A percentile compares a stretch with the other conserved stretches of the same genome.
phyloP scores from a whole-genome alignment of 2,329 filamentous ascomycete species.

The Nigrograna mackinnonii region DNA sequence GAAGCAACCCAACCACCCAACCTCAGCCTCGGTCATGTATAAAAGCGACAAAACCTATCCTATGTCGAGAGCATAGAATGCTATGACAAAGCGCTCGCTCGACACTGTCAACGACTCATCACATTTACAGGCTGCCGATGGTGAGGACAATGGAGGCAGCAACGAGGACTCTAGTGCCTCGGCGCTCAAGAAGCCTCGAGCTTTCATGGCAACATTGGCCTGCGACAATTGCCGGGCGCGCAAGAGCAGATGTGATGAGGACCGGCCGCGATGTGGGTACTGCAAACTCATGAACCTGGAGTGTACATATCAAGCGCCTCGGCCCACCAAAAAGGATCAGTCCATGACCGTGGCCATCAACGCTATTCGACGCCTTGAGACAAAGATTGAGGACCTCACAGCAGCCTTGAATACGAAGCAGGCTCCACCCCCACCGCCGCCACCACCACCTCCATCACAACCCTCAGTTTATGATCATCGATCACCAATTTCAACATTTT shows the following conservation, averaged over 20 bases:
- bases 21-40: no score
- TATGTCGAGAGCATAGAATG: conserved; percentile 21
- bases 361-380: conserved; percentile 56
- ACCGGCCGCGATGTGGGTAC: conserved; percentile 54
- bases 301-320: conserved; percentile 57
- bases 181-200: conserved; percentile 36
- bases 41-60: no score
- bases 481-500: conserved; percentile 28
- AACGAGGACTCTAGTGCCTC: conserved; percentile 22
- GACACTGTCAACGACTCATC: conserved; percentile 23
- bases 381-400: conserved; percentile 55
- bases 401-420: conserved; percentile 31
- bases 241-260: conserved; percentile 60
- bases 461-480: conserved; percentile 20
- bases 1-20: no score
- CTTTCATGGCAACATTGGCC: conserved; percentile 45
- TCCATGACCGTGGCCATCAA: conserved; percentile 60
- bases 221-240: conserved; percentile 58
- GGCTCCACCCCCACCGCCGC: conserved; percentile 10
- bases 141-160: conserved; percentile 22
- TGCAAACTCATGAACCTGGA: conserved; percentile 54
- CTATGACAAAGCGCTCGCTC: conserved; percentile 40
- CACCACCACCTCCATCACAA: conserved; percentile 14
- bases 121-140: conserved; percentile 14
- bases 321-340: conserved; percentile 59